Evolutionary conservation across 495 filamentous ascomycete species (phyloP), one percentile per base, ranked within the genome.

Genomic region (Bacidia rubella): DNA sequence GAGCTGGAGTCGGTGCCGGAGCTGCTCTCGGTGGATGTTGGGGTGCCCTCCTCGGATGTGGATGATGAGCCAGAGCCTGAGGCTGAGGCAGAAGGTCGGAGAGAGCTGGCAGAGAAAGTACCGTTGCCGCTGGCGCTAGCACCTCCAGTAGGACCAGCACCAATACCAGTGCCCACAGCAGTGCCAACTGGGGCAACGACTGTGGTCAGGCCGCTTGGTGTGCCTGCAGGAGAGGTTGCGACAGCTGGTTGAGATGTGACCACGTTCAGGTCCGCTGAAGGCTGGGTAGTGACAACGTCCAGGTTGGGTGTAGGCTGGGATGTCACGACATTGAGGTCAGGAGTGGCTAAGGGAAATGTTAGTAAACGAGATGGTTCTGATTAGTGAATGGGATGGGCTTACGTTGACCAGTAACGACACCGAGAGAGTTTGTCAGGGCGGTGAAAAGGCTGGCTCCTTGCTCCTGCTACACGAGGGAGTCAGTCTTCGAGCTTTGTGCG

Each of bases 371-470:
- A 5, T 35, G 9, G 17, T n/a, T 44, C 9, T 9, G 7, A 44
- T 5, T 5, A 20, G 19, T 17, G 41, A 9, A 9, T 22, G 41
- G 41, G 7, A 9, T 44, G 46, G 45, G 71, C 46, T 5, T 26
- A 25, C 39, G 70, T 52, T 70, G 69, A 62, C 75, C 75, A 44
- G 78, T 81, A 29, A 79, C 69, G 23, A 78, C 75, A 57, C 76
- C 74, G 24, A 67, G 62, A 44, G 76, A 75, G 69, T 79, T 72
- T 57, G 75, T 78, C 25, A 32, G 26, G 29, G 52, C 24, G 32
- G 25, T 40, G 49, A 40, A 57, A 19, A 39, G 42, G 9, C n/a
- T 7, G 29, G 9, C 22, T 0, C 5, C 41, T 38, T 55, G 15
- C 11, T 29, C 1, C 29, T 29, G 5, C 3, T 15, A 15, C 29